A percentile compares a stretch with the other conserved stretches of the same genome.
Conservation (phyloP, 2,329 filamentous ascomycete species). For the Aureobasidium sp. region DNA sequence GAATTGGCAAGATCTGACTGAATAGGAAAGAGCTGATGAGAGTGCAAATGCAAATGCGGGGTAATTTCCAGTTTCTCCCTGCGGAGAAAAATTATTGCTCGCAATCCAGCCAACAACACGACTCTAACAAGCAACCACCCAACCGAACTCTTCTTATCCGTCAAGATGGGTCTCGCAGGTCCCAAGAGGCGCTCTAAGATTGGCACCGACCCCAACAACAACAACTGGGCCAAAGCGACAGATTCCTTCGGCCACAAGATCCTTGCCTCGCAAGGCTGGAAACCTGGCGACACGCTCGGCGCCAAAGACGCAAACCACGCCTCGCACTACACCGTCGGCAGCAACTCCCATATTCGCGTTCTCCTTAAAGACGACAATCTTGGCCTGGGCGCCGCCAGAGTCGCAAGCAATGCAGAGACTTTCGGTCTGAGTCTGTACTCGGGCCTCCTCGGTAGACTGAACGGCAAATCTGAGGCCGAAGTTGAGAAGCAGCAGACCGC, state of each 20-base stretch:
- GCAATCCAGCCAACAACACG: background rate
- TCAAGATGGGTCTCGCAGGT: constrained; percentile 58
- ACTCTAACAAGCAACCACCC: background rate
- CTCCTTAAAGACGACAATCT: constrained; percentile 83
- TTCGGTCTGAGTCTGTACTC: constrained; percentile 84
- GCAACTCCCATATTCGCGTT: constrained; percentile 76
- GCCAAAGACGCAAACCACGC: constrained; percentile 67
- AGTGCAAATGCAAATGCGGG: background rate
- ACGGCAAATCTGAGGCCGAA: constrained; percentile 72
- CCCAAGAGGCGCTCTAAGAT: constrained; percentile 59
- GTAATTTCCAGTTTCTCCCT: background rate
- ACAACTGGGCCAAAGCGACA: constrained; percentile 77
- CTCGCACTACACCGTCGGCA: constrained; percentile 68
- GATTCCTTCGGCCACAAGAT: constrained; percentile 83
- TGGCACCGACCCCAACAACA: constrained; percentile 90
- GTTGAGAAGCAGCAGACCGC: constrained; percentile 61
- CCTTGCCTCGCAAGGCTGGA: constrained; percentile 82
- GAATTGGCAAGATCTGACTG: background rate
- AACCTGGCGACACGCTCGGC: constrained; percentile 74
- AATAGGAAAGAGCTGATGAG: background rate
- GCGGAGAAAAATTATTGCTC: constrained; percentile 4
- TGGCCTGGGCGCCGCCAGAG: constrained; percentile 74
- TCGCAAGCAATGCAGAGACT: constrained; percentile 57
- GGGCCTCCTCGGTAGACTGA: constrained; percentile 76
- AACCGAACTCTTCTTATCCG: background rate